Conservation (phyloP, 345 rosid species). For the Pseudoturritis turrita region DNA sequence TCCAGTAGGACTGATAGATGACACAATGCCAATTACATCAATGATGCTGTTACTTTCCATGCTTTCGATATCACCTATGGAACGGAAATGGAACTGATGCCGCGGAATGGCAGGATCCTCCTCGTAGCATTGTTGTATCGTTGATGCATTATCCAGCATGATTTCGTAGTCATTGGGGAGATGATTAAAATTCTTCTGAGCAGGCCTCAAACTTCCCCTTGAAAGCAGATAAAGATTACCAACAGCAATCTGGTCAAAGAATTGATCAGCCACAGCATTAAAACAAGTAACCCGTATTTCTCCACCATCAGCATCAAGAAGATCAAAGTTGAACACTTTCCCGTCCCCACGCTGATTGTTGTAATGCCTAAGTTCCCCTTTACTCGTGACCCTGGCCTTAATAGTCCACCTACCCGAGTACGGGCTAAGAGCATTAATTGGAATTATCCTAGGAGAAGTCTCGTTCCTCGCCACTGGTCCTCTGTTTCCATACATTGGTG, state of each 20-base stretch:
- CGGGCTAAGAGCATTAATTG: slow-evolving; percentile 76
- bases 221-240: slow-evolving; percentile 76
- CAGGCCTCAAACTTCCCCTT: slow-evolving; percentile 65
- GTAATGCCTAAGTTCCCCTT: slow-evolving; percentile 65
- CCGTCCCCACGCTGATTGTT: slow-evolving; percentile 81
- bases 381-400: slow-evolving; percentile 83
- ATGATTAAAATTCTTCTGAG: slow-evolving; percentile 81
- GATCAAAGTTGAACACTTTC: slow-evolving; percentile 83
- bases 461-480: slow-evolving; percentile 70
- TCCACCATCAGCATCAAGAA: slow-evolving; percentile 86
- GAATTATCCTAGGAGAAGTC: slow-evolving; percentile 64
- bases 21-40: slow-evolving; percentile 75
- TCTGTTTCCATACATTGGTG: slow-evolving; percentile 58
- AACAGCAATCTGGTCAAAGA: slow-evolving; percentile 65
- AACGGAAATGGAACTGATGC: slow-evolving; percentile 66
- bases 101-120: slow-evolving; percentile 68
- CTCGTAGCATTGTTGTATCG: slow-evolving; percentile 59
- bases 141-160: slow-evolving; percentile 52
- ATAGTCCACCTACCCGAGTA: slow-evolving; percentile 87
- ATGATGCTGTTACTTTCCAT: slow-evolving; percentile 58
- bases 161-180: slow-evolving; percentile 75
- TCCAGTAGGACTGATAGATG: slow-evolving; percentile 48
- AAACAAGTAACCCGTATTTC: slow-evolving; percentile 88
- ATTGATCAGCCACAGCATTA: slow-evolving; percentile 79
- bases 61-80: slow-evolving; percentile 64